phyloP scores from a whole-genome alignment of 176 grass and related monocot genomes.

The Microstegium vimineum region DNA sequence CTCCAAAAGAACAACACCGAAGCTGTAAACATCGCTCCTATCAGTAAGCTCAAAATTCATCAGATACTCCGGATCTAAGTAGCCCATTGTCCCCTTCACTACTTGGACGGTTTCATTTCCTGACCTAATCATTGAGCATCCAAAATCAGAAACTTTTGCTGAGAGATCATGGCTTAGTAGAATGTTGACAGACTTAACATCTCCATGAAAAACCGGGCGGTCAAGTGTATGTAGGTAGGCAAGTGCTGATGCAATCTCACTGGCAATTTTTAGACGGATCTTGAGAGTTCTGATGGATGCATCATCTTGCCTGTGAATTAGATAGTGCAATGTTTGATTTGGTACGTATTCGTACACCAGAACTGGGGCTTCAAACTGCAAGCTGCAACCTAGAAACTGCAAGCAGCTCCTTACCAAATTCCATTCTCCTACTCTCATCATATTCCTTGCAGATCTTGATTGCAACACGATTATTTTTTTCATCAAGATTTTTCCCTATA shows the following conservation, averaged over 20 bases:
- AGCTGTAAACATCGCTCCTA: conserved; percentile 18
- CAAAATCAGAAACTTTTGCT: conserved; percentile 25
- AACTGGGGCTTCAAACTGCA: conserved; percentile 26
- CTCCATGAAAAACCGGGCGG: conserved; percentile 7
- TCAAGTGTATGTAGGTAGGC: conserved; percentile 13
- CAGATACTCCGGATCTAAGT: conserved; percentile 20
- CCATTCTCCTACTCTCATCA: conserved; percentile 5
- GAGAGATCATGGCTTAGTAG: neutral
- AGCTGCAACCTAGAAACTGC: conserved; percentile 32
- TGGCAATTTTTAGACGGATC: conserved; percentile 2
- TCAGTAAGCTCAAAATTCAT: conserved; percentile 1
- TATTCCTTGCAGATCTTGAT: conserved; percentile 28
- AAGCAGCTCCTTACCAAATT: conserved; percentile 34
- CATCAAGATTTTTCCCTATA: neutral
- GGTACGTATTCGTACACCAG: conserved; percentile 25
- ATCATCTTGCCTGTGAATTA: neutral
- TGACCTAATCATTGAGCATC: neutral
- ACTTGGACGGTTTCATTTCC: neutral
- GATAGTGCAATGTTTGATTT: neutral
- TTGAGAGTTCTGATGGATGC: neutral
- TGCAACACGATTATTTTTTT: neutral
- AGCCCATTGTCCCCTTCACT: conserved; percentile 14
- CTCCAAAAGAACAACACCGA: conserved; percentile 12
- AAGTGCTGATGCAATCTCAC: conserved; percentile 3
- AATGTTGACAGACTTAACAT: conserved; percentile 22